Base-by-base conservation (phyloP, 495 filamentous ascomycete species). In the Penicillium cataractarum region DNA sequence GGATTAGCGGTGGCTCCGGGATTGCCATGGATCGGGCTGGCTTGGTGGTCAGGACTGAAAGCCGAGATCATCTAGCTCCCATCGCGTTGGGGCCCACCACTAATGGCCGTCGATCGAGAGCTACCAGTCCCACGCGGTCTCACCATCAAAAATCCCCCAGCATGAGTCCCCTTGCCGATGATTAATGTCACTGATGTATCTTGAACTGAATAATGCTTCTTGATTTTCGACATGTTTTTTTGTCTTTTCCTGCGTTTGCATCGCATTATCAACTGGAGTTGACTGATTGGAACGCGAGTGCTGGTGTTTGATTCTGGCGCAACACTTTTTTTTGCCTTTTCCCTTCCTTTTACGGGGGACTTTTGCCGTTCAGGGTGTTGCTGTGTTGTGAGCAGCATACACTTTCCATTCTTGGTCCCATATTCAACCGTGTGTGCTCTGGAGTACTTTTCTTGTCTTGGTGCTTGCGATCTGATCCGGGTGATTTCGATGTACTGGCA, bases 21-120 rank as follows among this genome's bases (percentile, higher is more conserved):
- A 86, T 82, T 65, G 81, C 86, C 0, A 87, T 94, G 66, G 89
- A 92, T 62, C 80, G 91, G 55, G 87, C 83, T 46, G 92, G 92
- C 33, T 72, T 96, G 61, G 89, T 90, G 33, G 85, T 90, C 3
- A 79, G 92, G 64, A 91, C 90, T 1, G 93, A 95, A 70, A 95
- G 91, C 70, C 80, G 90, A 55, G 93, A 97, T 70, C 83, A 91
- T 62, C 72, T 90, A 55, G 71, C 78, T 29, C 78, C 78, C 10
- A 63, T 80, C 24, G 74, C 77, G 19, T 33, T 80, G 21, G 78
- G 78, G 2, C 77, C 78, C 24, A 79, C 77, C 12, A 80, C 71
- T 0, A 80, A 80, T 52, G 79, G 79, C 5, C 77, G 79, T 44
- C 78, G 78, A 29, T 80, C 79, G 31, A 63, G 79, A 57, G 73